Percentiles rank a stretch among this genome's conserved stretches.
These are phyloP conservation scores for Fusarium praegraminearum DNA, from an alignment of 2,329 filamentous ascomycete species.

Conservation along the genomic window DNA sequence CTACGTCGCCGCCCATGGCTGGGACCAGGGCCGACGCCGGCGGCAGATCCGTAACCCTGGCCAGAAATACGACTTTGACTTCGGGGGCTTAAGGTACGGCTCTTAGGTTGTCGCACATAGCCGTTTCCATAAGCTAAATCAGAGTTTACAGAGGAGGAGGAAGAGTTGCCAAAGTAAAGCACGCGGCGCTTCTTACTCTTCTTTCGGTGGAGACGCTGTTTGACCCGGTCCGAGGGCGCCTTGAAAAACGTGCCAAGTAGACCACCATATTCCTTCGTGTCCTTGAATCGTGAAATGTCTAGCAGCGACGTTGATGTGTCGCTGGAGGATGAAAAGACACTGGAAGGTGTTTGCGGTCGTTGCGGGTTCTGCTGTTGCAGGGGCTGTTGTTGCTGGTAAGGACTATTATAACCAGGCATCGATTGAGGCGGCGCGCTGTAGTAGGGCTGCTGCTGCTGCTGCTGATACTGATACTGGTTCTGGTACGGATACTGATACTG, in stretches of 20 bases:
- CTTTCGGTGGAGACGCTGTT: slow-evolving; percentile 54
- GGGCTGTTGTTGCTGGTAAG: slow-evolving; percentile 33
- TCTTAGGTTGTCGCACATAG: slow-evolving; percentile 60
- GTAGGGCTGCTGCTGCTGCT: slow-evolving; percentile 35
- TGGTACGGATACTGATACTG: slow-evolving; percentile 24
- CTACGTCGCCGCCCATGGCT: slow-evolving; percentile 37
- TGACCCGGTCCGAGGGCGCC: slow-evolving; percentile 63
- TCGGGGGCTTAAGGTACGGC: slow-evolving; percentile 47
- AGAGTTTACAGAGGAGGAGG: slow-evolving; percentile 74
- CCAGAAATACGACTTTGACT: slow-evolving; percentile 41
- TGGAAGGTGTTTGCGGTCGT: slow-evolving; percentile 51
- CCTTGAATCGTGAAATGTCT: slow-evolving; percentile 71
- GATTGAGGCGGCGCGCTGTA: slow-evolving; percentile 36
- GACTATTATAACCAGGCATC: slow-evolving; percentile 35
- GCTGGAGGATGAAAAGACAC: slow-evolving; percentile 58
- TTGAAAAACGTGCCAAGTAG: slow-evolving; percentile 73
- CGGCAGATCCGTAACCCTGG: slow-evolving; percentile 24
- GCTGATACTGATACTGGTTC: slow-evolving; percentile 29
- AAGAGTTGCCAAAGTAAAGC: slow-evolving; percentile 71
- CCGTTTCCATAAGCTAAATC: slow-evolving; percentile 76
- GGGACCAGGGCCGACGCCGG: slow-evolving; percentile 20
- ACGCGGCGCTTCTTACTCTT: slow-evolving; percentile 65
- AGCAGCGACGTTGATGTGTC: slow-evolving; percentile 71
- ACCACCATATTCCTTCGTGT: slow-evolving; percentile 62
- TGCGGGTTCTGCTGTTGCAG: slow-evolving; percentile 38